These are phyloP conservation scores for Malus sieversii DNA, from an alignment of 306 rosid species.

Conservation along the genomic window DNA sequence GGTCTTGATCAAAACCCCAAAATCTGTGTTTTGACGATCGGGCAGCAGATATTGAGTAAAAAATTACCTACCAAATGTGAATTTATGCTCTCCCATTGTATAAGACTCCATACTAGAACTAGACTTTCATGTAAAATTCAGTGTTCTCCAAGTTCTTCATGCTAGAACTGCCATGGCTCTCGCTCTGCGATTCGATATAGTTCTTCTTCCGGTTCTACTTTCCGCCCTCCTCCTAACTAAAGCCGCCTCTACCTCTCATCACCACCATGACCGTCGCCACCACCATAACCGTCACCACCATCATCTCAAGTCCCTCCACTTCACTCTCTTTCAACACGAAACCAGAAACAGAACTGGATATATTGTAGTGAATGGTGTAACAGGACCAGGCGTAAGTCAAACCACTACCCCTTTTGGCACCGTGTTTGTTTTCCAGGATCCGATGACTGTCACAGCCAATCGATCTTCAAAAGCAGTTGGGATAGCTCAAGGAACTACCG, in stretches of 20 bases:
- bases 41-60: neutral
- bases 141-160: neutral
- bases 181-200: neutral
- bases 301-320: constrained; percentile 50
- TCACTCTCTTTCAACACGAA: constrained; percentile 62
- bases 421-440: constrained; percentile 54
- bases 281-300: constrained; percentile 6
- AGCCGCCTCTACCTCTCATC: constrained; percentile 11
- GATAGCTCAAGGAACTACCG: constrained; percentile 51
- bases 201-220: neutral
- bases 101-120: neutral
- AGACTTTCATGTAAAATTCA: neutral
- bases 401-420: constrained; percentile 67
- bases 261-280: constrained; percentile 10
- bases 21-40: neutral
- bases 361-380: constrained; percentile 43
- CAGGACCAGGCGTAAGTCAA: constrained; percentile 27
- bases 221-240: constrained; percentile 8
- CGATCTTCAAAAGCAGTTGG: constrained; percentile 48
- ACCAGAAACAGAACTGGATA: constrained; percentile 68
- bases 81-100: neutral
- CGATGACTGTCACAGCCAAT: constrained; percentile 37
- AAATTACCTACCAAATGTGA: neutral
- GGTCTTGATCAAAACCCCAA: constrained; percentile 16
- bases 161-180: constrained; percentile 19